phyloP scores from a whole-genome alignment of 179 eudicot genomes.

The Beta corolliflora region DNA sequence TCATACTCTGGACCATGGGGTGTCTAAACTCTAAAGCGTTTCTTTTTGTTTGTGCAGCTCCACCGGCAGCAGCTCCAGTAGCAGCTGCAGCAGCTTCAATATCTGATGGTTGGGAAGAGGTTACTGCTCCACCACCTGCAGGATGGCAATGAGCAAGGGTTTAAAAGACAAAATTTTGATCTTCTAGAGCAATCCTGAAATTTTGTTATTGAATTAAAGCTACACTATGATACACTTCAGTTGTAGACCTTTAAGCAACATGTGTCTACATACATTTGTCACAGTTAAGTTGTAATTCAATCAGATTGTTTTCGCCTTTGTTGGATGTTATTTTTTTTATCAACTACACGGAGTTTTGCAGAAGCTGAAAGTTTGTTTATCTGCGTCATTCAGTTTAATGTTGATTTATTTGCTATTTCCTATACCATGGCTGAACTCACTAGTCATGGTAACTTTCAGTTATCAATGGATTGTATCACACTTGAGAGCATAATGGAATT shows the following conservation, averaged over 20 bases:
- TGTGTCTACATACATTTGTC: too few species aligned
- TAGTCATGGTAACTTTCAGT: background rate
- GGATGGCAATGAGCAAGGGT: constrained; percentile 17
- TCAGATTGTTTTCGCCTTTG: background rate
- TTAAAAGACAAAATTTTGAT: background rate
- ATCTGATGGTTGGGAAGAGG: constrained; percentile 21
- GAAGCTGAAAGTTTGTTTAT: background rate
- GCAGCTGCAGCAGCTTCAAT: background rate
- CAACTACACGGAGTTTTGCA: background rate
- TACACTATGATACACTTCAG: constrained; percentile 5
- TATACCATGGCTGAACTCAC: background rate
- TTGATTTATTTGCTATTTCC: background rate
- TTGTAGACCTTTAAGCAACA: constrained; percentile 7
- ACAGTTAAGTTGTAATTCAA: constrained; percentile 1
- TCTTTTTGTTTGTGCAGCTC: constrained; percentile 5
- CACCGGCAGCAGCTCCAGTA: background rate
- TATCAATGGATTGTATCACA: background rate
- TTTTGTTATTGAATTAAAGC: constrained; percentile 8
- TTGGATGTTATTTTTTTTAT: background rate
- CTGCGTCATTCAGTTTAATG: background rate
- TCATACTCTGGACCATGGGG: too few species aligned
- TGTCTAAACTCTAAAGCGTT: too few species aligned
- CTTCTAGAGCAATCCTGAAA: background rate
- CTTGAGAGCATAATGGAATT: too few species aligned
- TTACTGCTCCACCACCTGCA: constrained; percentile 8